Conservation (phyloP, 106 monocot species). For the Platanthera guangdongensis region DNA sequence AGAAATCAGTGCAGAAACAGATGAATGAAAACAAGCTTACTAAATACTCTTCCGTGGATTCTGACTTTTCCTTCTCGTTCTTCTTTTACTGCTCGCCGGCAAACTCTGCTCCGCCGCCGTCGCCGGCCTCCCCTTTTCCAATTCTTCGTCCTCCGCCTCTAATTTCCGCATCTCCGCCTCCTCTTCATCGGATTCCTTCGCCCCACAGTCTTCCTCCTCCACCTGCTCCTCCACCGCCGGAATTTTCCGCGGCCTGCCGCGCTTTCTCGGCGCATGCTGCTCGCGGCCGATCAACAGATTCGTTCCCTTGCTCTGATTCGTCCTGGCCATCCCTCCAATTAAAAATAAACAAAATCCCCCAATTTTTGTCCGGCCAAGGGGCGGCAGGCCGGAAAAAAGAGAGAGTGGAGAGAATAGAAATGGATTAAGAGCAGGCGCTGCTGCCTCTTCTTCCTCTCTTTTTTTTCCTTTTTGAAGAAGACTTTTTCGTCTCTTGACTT, state of each 20-base stretch:
- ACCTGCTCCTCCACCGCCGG: not conserved
- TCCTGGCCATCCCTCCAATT: not conserved
- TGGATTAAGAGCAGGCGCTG: not conserved
- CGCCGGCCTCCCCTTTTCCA: not conserved
- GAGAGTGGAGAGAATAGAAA: not conserved
- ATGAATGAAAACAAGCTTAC: not conserved
- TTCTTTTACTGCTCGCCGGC: not conserved
- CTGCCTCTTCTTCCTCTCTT: not conserved
- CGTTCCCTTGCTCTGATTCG: slow-evolving; percentile 3
- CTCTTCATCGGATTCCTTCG: not conserved
- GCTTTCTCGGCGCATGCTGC: slow-evolving; percentile 4
- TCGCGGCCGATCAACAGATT: not conserved
- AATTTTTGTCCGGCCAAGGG: not conserved
- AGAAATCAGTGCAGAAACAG: not conserved
- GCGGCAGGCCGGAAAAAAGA: too few species aligned
- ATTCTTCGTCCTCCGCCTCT: not conserved
- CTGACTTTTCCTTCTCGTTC: not conserved
- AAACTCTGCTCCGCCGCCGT: not conserved
- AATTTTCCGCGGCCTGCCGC: not conserved
- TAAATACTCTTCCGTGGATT: not conserved
- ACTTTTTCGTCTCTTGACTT: not conserved
- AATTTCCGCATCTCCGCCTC: not conserved
- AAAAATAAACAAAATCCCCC: not conserved
- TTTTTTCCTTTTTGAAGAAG: not conserved
- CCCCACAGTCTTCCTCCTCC: not conserved